These are phyloP conservation scores for Hypoxylon rubiginosum DNA, from an alignment of 2,329 filamentous ascomycete genomes.

Conservation along the genomic window DNA sequence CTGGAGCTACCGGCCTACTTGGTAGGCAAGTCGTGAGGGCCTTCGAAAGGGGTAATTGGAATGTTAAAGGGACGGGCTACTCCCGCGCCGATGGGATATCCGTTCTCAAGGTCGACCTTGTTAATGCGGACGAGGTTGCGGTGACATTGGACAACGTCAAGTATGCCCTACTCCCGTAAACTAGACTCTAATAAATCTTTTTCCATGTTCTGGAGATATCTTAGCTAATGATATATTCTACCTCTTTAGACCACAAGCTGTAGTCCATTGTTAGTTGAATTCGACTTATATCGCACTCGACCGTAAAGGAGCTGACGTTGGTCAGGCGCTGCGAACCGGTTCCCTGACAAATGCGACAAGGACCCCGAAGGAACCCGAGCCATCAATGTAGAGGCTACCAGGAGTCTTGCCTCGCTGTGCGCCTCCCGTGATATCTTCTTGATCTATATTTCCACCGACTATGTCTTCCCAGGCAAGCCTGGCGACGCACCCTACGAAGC, in stretches of 20 bases:
- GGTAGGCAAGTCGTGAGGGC: conserved; percentile 81
- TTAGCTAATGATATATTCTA: conserved; percentile 36
- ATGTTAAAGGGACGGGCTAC: conserved; percentile 79
- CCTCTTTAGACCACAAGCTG: conserved; percentile 73
- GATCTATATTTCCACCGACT: conserved; percentile 86
- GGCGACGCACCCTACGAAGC: conserved; percentile 88
- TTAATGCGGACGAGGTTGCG: conserved; percentile 61
- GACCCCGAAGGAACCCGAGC: conserved; percentile 80
- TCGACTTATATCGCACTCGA: not conserved
- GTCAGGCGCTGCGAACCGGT: conserved; percentile 86
- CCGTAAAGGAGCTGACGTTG: conserved; percentile 15
- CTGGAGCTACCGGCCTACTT: conserved; percentile 86
- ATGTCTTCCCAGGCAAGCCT: conserved; percentile 78
- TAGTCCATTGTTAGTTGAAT: conserved; percentile 79
- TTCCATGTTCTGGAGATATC: not conserved
- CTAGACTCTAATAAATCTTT: not conserved
- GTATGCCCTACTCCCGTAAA: conserved; percentile 58
- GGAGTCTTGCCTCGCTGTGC: conserved; percentile 75
- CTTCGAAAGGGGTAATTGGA: conserved; percentile 77
- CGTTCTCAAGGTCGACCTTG: conserved; percentile 72
- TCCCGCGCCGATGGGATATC: conserved; percentile 79
- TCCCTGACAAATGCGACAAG: conserved; percentile 85
- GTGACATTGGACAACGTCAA: conserved; percentile 66
- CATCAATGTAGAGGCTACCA: conserved; percentile 81
- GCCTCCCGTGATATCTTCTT: conserved; percentile 72